Percentiles rank a stretch among this genome's conserved stretches.
Conservation (phyloP, 2,329 filamentous ascomycete species). For the Xylaria sp. region DNA sequence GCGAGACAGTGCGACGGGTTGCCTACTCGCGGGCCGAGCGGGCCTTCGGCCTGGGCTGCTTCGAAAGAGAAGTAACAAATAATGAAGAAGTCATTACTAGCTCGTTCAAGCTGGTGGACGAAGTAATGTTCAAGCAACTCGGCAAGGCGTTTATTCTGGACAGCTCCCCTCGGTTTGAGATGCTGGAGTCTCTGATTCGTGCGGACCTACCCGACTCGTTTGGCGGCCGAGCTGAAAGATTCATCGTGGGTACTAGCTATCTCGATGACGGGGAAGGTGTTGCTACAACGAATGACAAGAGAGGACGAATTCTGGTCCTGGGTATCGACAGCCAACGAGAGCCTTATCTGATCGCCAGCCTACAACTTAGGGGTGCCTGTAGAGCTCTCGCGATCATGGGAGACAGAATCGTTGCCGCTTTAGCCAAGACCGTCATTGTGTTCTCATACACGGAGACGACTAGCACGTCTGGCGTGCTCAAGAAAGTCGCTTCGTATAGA, state of each 20-base stretch:
- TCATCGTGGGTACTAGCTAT: constrained; percentile 86
- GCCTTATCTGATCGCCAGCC: constrained; percentile 65
- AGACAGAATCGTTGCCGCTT: constrained; percentile 73
- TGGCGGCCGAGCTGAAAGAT: constrained; percentile 63
- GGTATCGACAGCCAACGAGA: constrained; percentile 72
- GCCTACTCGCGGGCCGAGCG: constrained; percentile 76
- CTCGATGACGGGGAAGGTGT: constrained; percentile 53
- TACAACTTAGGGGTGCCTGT: constrained; percentile 72
- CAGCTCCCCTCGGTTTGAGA: constrained; percentile 49
- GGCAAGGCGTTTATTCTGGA: constrained; percentile 62
- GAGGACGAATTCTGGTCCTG: constrained; percentile 77
- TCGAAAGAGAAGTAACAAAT: constrained; percentile 64
- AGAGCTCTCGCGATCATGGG: constrained; percentile 69
- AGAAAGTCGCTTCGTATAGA: constrained; percentile 69
- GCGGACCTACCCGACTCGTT: constrained; percentile 60
- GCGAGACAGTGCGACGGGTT: constrained; percentile 78
- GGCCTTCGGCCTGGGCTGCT: constrained; percentile 81
- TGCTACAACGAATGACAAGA: constrained; percentile 42
- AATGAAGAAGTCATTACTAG: constrained; percentile 73
- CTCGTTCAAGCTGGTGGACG: constrained; percentile 84
- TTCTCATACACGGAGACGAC: constrained; percentile 53
- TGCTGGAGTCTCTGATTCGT: constrained; percentile 79
- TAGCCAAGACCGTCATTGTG: constrained; percentile 78
- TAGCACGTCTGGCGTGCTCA: constrained; percentile 51
- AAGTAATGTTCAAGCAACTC: constrained; percentile 76